These are phyloP conservation scores for Microdochium trichocladiopsis DNA, from an alignment of 2,329 filamentous ascomycete genomes.

Conservation along the genomic window DNA sequence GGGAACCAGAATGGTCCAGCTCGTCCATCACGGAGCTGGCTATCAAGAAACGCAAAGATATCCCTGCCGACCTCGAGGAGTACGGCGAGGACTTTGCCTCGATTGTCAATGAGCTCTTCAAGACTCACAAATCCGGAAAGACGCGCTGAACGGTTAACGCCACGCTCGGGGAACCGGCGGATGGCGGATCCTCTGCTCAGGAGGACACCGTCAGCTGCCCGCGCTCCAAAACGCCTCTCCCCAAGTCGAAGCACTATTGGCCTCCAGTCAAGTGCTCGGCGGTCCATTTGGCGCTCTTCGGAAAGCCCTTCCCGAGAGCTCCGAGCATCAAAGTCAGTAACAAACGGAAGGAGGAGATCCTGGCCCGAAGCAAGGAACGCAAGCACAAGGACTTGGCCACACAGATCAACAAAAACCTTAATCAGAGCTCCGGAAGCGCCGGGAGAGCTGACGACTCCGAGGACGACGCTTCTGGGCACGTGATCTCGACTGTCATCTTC, in stretches of 20 bases:
- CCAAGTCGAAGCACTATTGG: neutral
- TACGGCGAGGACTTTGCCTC: neutral
- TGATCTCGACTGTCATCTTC: neutral
- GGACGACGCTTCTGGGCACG: neutral
- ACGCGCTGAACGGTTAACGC: neutral
- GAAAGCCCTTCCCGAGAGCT: neutral
- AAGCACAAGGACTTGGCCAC: neutral
- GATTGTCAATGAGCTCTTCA: neutral
- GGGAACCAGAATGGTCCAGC: neutral
- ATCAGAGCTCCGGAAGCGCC: neutral
- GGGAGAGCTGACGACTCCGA: neutral
- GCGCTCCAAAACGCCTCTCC: neutral
- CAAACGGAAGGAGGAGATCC: neutral
- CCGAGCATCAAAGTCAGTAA: neutral
- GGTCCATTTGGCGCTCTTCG: neutral
- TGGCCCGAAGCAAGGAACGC: neutral
- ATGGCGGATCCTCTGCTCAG: neutral
- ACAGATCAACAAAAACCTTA: neutral
- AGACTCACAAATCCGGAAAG: neutral
- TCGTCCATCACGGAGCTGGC: neutral
- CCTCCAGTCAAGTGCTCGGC: neutral
- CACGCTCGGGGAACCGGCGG: neutral
- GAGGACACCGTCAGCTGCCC: no score
- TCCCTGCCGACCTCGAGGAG: neutral
- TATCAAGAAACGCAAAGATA: neutral